Percentiles rank a stretch among this genome's conserved stretches.
phyloP scores from a whole-genome alignment of 106 monocot species.

The Narthecium ossifragum region DNA sequence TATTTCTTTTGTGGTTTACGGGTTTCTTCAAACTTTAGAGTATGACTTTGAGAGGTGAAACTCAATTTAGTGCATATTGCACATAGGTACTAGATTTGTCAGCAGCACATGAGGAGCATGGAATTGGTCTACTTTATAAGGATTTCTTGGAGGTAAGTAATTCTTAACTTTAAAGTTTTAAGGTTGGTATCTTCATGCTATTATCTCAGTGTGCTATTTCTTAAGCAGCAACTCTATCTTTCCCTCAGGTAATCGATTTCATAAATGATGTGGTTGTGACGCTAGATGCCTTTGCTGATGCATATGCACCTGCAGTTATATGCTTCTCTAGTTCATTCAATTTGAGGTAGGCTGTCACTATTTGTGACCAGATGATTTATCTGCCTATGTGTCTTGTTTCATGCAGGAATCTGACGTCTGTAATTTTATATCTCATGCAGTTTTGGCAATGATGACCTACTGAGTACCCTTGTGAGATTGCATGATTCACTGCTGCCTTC shows the following conservation, averaged over 20 bases:
- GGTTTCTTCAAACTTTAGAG: too few species aligned
- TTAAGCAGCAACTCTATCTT: slow-evolving; percentile 8
- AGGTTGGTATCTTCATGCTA: background rate
- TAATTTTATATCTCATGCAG: too few species aligned
- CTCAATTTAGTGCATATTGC: background rate
- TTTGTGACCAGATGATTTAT: too few species aligned
- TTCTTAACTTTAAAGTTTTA: background rate
- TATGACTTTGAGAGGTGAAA: too few species aligned
- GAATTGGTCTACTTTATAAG: slow-evolving; percentile 32
- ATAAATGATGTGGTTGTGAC: slow-evolving; percentile 91
- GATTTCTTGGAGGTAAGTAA: slow-evolving; percentile 79
- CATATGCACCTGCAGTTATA: slow-evolving; percentile 58
- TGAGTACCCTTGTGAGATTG: slow-evolving; percentile 53
- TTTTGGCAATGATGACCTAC: slow-evolving; percentile 56
- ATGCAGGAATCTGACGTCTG: too few species aligned
- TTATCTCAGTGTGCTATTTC: background rate
- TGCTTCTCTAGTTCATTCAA: slow-evolving; percentile 56
- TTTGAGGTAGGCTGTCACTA: slow-evolving; percentile 50
- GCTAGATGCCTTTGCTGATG: slow-evolving; percentile 75
- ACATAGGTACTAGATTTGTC: slow-evolving; percentile 43
- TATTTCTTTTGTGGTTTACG: too few species aligned
- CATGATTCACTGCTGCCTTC: slow-evolving; percentile 80
- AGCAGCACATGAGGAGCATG: slow-evolving; percentile 19
- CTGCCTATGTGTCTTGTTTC: too few species aligned
- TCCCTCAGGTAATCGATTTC: slow-evolving; percentile 80